Conservation (phyloP, 306 rosid species). For the Ziziphus jujuba region DNA sequence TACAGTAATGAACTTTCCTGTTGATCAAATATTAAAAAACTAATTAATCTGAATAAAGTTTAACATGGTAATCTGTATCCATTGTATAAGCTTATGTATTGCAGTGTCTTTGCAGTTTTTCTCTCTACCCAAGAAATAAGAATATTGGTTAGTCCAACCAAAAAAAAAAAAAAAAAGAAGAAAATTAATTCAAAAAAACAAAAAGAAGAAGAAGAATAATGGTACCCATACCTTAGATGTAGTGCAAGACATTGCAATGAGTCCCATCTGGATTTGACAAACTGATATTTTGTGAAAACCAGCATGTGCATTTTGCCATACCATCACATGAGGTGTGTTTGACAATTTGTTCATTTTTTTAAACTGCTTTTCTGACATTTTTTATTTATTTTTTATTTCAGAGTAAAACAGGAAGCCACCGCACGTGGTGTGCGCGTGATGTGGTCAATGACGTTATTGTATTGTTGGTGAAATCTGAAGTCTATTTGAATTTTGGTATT, state of each 20-base stretch:
- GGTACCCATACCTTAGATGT: slow-evolving; percentile 15
- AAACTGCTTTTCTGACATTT: neutral
- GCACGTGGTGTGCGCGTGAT: no score
- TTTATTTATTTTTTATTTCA: neutral
- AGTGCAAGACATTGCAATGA: slow-evolving; percentile 6
- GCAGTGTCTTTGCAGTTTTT: slow-evolving; percentile 47
- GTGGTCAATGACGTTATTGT: no score
- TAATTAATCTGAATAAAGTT: slow-evolving; percentile 19
- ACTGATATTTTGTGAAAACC: neutral
- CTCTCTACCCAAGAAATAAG: slow-evolving; percentile 41
- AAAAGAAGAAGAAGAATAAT: neutral
- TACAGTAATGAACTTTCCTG: slow-evolving; percentile 20
- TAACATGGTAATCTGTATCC: slow-evolving; percentile 40
- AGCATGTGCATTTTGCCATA: slow-evolving; percentile 41
- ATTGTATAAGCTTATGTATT: slow-evolving; percentile 23
- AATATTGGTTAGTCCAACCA: slow-evolving; percentile 30
- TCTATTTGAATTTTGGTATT: no score
- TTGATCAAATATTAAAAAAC: slow-evolving; percentile 19
- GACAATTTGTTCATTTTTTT: neutral
- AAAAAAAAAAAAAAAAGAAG: neutral
- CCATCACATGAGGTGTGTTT: slow-evolving; percentile 27
- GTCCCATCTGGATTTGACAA: slow-evolving; percentile 22
- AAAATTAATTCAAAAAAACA: neutral
- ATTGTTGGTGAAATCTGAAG: no score
- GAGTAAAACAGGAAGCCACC: no score